phyloP scores from a whole-genome alignment of 192 early-diverging fungal genomes.

The Gaertneriomyces sp. region DNA sequence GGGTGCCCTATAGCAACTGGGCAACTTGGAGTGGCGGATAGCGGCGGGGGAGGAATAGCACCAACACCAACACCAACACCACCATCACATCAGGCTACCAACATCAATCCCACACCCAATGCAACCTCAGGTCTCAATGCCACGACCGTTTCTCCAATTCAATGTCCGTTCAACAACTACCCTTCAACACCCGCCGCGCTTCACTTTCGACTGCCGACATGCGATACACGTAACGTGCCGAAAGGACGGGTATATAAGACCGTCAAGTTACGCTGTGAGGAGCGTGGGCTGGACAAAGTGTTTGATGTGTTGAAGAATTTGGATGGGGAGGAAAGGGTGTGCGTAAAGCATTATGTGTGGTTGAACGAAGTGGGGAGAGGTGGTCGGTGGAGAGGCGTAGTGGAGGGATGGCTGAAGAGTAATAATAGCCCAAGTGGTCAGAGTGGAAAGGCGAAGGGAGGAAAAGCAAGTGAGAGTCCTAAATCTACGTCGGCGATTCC shows the following conservation, averaged over 20 bases:
- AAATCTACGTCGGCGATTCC: background rate
- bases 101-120: no score
- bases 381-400: background rate
- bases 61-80: no score
- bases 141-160: no score
- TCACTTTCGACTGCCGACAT: constrained; percentile 19
- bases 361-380: constrained; percentile 16
- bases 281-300: constrained; percentile 12
- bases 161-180: no score
- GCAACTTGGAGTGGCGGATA: no score
- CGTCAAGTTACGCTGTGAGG: constrained; percentile 19
- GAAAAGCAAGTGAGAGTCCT: background rate
- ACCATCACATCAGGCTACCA: no score
- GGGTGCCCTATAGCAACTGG: no score
- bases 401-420: constrained; percentile 19
- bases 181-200: no score
- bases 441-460: background rate
- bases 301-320: constrained; percentile 12
- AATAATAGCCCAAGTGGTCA: background rate
- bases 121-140: no score
- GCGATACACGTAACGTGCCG: constrained; percentile 2
- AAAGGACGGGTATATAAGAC: constrained; percentile 14
- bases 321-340: constrained; percentile 16
- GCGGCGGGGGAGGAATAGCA: no score
- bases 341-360: constrained; percentile 15